Evolutionary conservation across 352 stramenopile genomes (phyloP), one percentile per base, ranked within the genome.

Genomic region (Albugo candida): DNA sequence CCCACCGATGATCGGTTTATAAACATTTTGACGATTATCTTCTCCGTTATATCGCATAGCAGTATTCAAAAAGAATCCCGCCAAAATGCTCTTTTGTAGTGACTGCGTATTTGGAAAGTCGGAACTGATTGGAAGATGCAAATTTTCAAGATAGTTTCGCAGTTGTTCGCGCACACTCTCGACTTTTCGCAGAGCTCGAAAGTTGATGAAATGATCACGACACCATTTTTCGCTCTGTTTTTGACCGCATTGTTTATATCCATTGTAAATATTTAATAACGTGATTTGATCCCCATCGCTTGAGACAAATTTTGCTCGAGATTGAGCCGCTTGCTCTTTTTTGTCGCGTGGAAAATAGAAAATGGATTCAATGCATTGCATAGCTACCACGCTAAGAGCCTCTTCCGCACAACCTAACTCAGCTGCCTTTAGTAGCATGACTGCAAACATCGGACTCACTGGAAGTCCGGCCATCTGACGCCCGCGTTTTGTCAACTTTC

Each of bases 311-410:
- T 74, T 68, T 13, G 72, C 74, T 13, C 77, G 70, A 0, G 74
- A 87, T 49, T 85, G 70, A 21, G 78, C 78, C 0, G 78, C 78
- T 45, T 86, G 70, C 10, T 71, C 70, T 47, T 91, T 87, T 65
- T 84, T 83, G 59, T 91, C 75, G 0, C 70, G 61, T 36, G 78
- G 78, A 20, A 73, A 86, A 49, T 83, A 91, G 55, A 94, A 94
- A 41, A 92, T 85, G 11, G 72, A 85, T 53, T 95, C 83, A 14
- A 93, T 79, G 19, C 70, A 88, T 19, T 92, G 62, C 83, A 95
- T 95, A 13, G 81, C 71, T 13, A 88, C 81, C 8, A 95, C 75
- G 36, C 66, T 92, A 34, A 93, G 58, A 17, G 79, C 76, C 54
- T 93, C 78, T 38, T 89, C 69, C 1, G 67, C 75, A 50, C 83